Evolutionary conservation across 352 stramenopile species (phyloP).

Genomic region (Globisporangium uncinulatum): DNA sequence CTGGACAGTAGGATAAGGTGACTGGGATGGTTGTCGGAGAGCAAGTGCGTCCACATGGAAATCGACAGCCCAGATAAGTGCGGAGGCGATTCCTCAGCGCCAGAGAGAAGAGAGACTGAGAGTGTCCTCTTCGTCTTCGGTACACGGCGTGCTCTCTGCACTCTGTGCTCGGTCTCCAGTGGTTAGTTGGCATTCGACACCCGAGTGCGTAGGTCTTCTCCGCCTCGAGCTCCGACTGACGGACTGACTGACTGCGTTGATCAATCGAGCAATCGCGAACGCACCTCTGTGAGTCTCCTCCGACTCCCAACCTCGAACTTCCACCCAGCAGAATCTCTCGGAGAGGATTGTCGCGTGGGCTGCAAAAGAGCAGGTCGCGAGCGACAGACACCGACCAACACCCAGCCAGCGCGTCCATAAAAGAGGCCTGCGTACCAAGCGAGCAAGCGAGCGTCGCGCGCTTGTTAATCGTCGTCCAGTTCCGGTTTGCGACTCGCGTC

Average conservation of each 20-base stretch:
- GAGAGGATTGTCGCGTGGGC: not conserved
- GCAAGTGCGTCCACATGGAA: constrained; percentile 9
- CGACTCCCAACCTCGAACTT: not conserved
- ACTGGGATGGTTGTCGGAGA: constrained; percentile 11
- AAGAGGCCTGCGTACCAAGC: not conserved
- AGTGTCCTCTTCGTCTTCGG: not conserved
- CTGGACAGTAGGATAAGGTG: constrained; percentile 11
- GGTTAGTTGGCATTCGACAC: too few species aligned
- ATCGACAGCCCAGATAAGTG: not conserved
- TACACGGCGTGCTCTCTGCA: not conserved
- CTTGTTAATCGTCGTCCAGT: not conserved
- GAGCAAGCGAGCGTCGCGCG: not conserved
- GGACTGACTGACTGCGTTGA: too few species aligned
- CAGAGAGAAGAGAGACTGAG: constrained; percentile 1
- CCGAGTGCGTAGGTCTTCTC: too few species aligned
- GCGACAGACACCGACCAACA: not conserved
- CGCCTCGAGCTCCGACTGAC: too few species aligned
- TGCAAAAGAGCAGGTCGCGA: constrained; percentile 1
- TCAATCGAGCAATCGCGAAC: too few species aligned
- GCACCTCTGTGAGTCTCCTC: not conserved
- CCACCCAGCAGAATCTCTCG: not conserved
- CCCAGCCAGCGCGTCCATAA: constrained; percentile 1
- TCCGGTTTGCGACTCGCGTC: not conserved
- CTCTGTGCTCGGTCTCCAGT: too few species aligned
- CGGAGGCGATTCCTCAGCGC: not conserved